A percentile compares a stretch with the other conserved stretches of the same genome.
Conservation (phyloP, 1,139 yeast species). For the Taphrina wiesneri region DNA sequence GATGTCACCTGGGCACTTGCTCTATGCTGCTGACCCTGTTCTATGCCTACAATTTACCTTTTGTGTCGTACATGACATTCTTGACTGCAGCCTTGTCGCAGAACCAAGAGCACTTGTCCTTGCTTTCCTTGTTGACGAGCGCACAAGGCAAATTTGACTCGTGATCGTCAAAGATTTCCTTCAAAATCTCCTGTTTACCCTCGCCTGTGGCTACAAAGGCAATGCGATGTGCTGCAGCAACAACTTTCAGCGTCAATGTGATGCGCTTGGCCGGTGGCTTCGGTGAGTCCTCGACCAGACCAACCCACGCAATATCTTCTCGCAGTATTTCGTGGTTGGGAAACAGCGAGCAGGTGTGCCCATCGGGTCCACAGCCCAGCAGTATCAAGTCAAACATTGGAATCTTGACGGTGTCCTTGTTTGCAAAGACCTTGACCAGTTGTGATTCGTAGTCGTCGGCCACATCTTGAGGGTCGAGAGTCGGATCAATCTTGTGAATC, state of each 20-base stretch:
- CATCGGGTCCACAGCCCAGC: slow-evolving; percentile 98
- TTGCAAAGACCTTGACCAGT: slow-evolving; percentile 87
- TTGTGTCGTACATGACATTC: slow-evolving; percentile 43
- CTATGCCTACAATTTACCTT: background rate
- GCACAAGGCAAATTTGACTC: slow-evolving; percentile 95
- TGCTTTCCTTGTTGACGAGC: slow-evolving; percentile 92
- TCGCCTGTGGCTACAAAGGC: slow-evolving; percentile 51
- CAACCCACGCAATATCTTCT: slow-evolving; percentile 94
- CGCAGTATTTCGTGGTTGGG: slow-evolving; percentile 88
- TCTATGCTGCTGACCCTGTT: background rate
- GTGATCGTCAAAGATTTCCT: slow-evolving; percentile 93
- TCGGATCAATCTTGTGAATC: slow-evolving; percentile 78
- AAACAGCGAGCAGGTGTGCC: slow-evolving; percentile 93
- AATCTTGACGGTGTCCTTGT: slow-evolving; percentile 75
- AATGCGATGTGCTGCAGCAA: slow-evolving; percentile 70
- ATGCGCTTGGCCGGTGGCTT: slow-evolving; percentile 84
- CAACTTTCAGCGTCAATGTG: slow-evolving; percentile 90
- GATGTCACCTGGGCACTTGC: background rate
- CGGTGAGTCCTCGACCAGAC: slow-evolving; percentile 91
- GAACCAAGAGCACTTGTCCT: slow-evolving; percentile 96
- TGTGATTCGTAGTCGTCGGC: slow-evolving; percentile 90
- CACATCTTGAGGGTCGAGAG: slow-evolving; percentile 86
- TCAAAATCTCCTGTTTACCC: slow-evolving; percentile 88
- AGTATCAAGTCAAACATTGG: slow-evolving; percentile 90
- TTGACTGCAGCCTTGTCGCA: slow-evolving; percentile 83